Conservation (phyloP, 2,329 filamentous ascomycete genomes). For the Diaporthe citri region DNA sequence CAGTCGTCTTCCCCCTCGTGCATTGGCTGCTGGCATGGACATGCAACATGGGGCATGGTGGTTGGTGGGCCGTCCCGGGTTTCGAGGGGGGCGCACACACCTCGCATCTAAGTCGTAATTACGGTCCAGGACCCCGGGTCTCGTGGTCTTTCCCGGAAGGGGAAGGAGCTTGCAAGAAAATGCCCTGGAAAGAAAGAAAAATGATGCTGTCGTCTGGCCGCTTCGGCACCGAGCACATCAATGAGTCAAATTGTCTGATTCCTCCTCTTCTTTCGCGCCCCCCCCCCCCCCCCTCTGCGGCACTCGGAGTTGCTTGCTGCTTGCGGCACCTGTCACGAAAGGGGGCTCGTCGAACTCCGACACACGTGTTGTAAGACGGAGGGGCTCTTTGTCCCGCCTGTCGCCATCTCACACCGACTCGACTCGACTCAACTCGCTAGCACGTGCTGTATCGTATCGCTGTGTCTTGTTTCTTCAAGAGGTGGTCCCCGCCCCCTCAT, state of each 20-base stretch:
- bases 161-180: slow-evolving; percentile 1
- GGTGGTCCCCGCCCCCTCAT: not conserved
- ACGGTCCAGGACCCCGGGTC: not conserved
- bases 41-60: not conserved
- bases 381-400: not conserved
- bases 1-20: not conserved
- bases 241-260: not conserved
- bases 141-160: slow-evolving; percentile 5
- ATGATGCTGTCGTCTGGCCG: not conserved
- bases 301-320: not conserved
- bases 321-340: not conserved
- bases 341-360: not conserved
- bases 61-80: not conserved
- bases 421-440: not conserved
- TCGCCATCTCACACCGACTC: not conserved
- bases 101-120: slow-evolving; percentile 28
- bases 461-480: not conserved
- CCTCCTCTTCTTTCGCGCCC: not conserved
- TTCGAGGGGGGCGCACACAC: not conserved
- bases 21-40: not conserved
- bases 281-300: no score
- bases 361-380: not conserved
- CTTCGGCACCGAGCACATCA: slow-evolving; percentile 7
- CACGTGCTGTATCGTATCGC: not conserved
- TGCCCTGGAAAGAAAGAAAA: not conserved